A percentile compares a stretch with the other conserved stretches of the same genome.
Conservation (phyloP, 208 protist species). For the Wallacemonas sp. region DNA sequence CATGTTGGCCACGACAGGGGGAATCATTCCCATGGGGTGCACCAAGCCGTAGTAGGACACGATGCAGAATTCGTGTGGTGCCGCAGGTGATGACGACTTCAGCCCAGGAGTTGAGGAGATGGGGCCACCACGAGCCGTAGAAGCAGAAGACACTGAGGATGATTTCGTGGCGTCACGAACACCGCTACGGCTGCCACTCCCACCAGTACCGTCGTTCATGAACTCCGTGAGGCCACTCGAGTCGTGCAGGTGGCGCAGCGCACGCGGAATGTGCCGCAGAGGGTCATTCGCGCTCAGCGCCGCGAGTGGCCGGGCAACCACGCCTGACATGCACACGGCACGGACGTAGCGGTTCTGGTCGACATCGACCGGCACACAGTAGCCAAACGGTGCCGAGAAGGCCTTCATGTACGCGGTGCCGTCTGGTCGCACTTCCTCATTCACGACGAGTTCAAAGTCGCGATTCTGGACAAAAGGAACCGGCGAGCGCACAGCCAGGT, state of each 20-base stretch:
- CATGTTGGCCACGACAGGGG: constrained; percentile 63
- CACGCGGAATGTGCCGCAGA: neutral
- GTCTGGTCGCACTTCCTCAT: constrained; percentile 53
- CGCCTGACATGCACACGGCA: constrained; percentile 54
- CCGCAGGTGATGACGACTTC: neutral
- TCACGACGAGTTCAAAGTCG: constrained; percentile 79
- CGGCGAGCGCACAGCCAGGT: constrained; percentile 62
- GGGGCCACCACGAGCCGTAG: too few species aligned
- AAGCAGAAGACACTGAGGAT: too few species aligned
- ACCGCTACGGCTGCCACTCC: too few species aligned
- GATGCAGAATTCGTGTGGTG: constrained; percentile 32
- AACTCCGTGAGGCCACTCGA: neutral
- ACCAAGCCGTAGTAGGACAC: constrained; percentile 75
- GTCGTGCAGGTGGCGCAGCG: constrained; percentile 6
- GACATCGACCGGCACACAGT: constrained; percentile 53
- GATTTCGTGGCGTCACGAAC: too few species aligned
- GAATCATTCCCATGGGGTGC: constrained; percentile 77
- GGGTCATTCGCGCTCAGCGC: constrained; percentile 1
- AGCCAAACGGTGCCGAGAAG: constrained; percentile 65
- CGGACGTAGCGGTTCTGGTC: constrained; percentile 69
- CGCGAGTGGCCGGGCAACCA: constrained; percentile 52
- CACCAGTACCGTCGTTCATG: constrained; percentile 3
- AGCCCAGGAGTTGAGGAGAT: too few species aligned
- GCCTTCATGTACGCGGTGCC: constrained; percentile 69
- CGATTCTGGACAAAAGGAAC: constrained; percentile 66